These are phyloP conservation scores for Aureobasidium sp. DNA, from an alignment of 2,329 filamentous ascomycete genomes.

Conservation along the genomic window DNA sequence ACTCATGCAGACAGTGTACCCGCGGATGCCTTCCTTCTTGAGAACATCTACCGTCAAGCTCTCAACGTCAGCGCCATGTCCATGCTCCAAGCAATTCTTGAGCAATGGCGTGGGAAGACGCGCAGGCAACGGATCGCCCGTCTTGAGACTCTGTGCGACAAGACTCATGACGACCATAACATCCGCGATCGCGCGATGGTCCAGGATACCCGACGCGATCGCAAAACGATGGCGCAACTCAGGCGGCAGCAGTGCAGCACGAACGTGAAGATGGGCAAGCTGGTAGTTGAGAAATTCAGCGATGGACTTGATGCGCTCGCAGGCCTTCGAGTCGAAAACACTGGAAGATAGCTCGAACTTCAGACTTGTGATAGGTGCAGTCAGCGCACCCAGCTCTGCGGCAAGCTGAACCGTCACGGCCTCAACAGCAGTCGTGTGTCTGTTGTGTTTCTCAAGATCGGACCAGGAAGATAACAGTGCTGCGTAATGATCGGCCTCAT, in stretches of 20 bases:
- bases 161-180: conserved; percentile 46
- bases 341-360: conserved; percentile 33
- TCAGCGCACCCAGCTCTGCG: conserved; percentile 30
- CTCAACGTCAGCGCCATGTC: conserved; percentile 10
- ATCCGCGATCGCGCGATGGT: conserved; percentile 42
- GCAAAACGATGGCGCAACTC: conserved; percentile 37
- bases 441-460: conserved; percentile 18
- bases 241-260: conserved; percentile 32
- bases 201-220: conserved; percentile 34
- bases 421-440: conserved; percentile 26
- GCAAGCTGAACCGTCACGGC: conserved; percentile 27
- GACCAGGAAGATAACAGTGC: conserved; percentile 43
- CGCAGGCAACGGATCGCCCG: conserved; percentile 43
- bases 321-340: conserved; percentile 31
- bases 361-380: conserved; percentile 30
- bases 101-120: conserved; percentile 43
- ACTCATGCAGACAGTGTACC: conserved; percentile 15
- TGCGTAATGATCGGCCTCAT: conserved; percentile 44
- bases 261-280: conserved; percentile 32
- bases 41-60: conserved; percentile 2
- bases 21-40: conserved; percentile 10
- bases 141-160: conserved; percentile 42
- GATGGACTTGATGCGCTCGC: conserved; percentile 29
- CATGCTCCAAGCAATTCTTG: conserved; percentile 20
- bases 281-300: conserved; percentile 30